Conservation (phyloP, 345 rosid genomes). For the Durio zibethinus region DNA sequence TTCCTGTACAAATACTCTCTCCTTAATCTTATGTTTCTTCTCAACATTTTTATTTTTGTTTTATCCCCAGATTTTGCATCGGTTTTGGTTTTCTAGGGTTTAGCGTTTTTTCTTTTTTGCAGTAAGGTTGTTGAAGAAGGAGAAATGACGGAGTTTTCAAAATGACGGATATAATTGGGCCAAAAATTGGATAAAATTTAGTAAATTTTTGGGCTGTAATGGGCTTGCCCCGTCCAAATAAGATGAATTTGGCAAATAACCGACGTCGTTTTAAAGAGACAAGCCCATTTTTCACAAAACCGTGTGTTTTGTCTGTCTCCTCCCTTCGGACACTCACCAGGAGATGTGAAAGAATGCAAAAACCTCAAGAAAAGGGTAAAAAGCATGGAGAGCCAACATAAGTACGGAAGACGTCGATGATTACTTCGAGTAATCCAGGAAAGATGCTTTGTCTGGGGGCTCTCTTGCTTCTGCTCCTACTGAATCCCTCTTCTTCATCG, state of each 20-base stretch:
- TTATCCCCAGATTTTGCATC: background rate
- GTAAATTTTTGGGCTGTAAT: background rate
- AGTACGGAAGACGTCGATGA: constrained; percentile 76
- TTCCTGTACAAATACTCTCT: constrained; percentile 87
- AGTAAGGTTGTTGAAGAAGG: background rate
- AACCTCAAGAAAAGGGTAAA: constrained; percentile 84
- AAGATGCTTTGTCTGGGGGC: constrained; percentile 84
- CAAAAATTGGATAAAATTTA: too few species aligned
- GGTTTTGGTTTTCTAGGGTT: background rate
- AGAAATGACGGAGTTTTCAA: too few species aligned
- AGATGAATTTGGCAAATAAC: background rate
- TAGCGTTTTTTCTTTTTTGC: background rate
- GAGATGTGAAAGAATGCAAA: constrained; percentile 76
- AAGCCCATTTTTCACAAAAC: background rate
- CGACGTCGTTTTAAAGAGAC: background rate
- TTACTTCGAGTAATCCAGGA: constrained; percentile 70
- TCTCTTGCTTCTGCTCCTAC: constrained; percentile 59
- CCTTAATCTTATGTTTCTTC: constrained; percentile 69
- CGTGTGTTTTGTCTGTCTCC: background rate
- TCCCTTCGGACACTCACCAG: too few species aligned
- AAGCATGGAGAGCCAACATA: constrained; percentile 95
- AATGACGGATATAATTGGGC: background rate
- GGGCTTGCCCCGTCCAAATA: background rate
- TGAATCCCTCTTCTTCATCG: constrained; percentile 72
- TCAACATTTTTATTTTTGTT: constrained; percentile 60